Evolutionary conservation across 116 monocot species (phyloP).

Genomic region (Papilionanthe hybrid): DNA sequence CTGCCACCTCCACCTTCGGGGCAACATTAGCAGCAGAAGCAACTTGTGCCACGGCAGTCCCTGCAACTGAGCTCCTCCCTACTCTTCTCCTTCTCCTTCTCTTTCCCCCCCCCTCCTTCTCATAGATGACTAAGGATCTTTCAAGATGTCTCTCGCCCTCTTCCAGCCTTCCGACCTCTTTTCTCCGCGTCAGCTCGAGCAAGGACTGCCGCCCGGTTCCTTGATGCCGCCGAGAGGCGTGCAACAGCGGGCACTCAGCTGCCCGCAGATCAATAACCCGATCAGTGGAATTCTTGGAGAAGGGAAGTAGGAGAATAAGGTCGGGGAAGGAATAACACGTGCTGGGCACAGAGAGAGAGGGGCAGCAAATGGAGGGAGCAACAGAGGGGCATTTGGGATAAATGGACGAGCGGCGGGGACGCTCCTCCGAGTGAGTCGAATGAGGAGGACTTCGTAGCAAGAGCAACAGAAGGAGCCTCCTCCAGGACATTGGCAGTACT

Average conservation of each 20-base stretch:
- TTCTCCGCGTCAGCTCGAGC: constrained; percentile 24
- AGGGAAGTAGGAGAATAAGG: constrained; percentile 19
- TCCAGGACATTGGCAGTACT: too few relatives aligned
- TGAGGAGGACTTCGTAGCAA: constrained; percentile 33
- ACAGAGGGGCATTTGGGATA: constrained; percentile 28
- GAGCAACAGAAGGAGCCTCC: constrained; percentile 17
- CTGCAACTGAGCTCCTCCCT: neutral
- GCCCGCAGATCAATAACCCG: constrained; percentile 11
- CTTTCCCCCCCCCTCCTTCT: constrained; percentile 14
- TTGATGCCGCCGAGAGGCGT: constrained; percentile 18
- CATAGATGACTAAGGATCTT: neutral
- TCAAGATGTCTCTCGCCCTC: constrained; percentile 41
- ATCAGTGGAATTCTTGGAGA: neutral
- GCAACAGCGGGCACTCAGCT: constrained; percentile 22
- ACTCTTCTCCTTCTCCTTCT: neutral
- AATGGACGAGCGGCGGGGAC: constrained; percentile 18
- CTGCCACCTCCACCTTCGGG: neutral
- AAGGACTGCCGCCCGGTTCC: constrained; percentile 17
- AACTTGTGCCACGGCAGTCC: neutral
- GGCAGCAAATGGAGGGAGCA: constrained; percentile 9
- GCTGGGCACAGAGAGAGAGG: constrained; percentile 34
- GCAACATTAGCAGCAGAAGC: neutral
- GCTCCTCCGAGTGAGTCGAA: constrained; percentile 3
- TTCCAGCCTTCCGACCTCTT: constrained; percentile 31
- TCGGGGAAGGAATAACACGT: constrained; percentile 15